These are phyloP conservation scores for Salix udensis DNA, from an alignment of 345 rosid genomes.

Conservation along the genomic window DNA sequence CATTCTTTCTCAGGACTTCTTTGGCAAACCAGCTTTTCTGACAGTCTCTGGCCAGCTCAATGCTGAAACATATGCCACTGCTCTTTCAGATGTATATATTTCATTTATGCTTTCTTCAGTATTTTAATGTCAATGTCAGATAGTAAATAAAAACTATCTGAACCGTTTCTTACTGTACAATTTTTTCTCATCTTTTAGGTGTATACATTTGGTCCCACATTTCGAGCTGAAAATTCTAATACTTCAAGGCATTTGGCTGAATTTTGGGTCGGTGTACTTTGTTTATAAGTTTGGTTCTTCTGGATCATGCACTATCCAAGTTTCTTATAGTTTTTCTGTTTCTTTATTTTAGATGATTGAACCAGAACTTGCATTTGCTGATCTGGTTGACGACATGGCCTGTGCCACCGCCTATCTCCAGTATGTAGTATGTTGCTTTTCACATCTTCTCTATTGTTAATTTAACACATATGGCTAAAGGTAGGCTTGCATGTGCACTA, in stretches of 20 bases:
- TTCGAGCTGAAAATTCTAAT: slow-evolving; percentile 95
- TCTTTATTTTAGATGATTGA: slow-evolving; percentile 75
- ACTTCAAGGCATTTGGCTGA: slow-evolving; percentile 96
- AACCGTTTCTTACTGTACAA: neutral
- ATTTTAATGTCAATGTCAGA: neutral
- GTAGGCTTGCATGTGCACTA: neutral
- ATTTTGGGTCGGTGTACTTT: slow-evolving; percentile 65
- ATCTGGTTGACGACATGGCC: slow-evolving; percentile 95
- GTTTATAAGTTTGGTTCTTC: slow-evolving; percentile 9
- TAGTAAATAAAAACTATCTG: slow-evolving; percentile 5
- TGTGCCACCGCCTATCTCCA: slow-evolving; percentile 99
- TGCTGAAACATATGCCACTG: slow-evolving; percentile 95
- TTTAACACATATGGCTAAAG: slow-evolving; percentile 11
- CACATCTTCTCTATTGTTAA: slow-evolving; percentile 33
- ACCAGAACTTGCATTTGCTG: slow-evolving; percentile 98
- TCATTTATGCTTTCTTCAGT: slow-evolving; percentile 10
- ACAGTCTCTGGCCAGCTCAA: slow-evolving; percentile 98
- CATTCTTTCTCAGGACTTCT: slow-evolving; percentile 65
- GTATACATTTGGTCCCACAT: slow-evolving; percentile 97
- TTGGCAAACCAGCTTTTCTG: slow-evolving; percentile 94
- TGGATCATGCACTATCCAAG: neutral
- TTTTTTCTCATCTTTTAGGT: slow-evolving; percentile 41
- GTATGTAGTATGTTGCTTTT: slow-evolving; percentile 94
- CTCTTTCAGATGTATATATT: slow-evolving; percentile 78
- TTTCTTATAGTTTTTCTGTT: slow-evolving; percentile 11